Conservation (phyloP, 805 yeast species). For the Kodamaea sagamina region DNA sequence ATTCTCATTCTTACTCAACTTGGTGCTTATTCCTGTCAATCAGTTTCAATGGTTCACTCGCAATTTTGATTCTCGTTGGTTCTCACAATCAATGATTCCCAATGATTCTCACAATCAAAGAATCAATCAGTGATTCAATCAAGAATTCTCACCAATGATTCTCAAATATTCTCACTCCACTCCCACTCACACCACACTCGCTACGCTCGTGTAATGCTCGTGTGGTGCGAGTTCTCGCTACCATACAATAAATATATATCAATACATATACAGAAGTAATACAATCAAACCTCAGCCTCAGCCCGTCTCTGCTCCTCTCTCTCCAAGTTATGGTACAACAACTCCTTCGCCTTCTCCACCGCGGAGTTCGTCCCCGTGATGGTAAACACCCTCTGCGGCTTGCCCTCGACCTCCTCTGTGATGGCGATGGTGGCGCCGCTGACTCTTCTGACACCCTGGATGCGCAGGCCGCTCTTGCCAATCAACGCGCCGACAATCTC, state of each 20-base stretch:
- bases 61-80: too few species aligned
- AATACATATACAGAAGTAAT: constrained; percentile 6
- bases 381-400: constrained; percentile 68
- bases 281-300: constrained; percentile 14
- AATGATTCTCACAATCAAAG: too few species aligned
- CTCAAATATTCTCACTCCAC: too few species aligned
- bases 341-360: constrained; percentile 58
- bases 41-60: too few species aligned
- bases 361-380: constrained; percentile 60
- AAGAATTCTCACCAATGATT: too few species aligned
- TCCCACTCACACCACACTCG: not conserved
- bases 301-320: constrained; percentile 53
- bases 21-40: too few species aligned
- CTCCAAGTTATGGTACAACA: constrained; percentile 59
- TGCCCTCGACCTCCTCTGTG: constrained; percentile 64
- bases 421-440: constrained; percentile 81
- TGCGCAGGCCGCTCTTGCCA: constrained; percentile 82
- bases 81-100: too few species aligned
- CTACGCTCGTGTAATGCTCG: not conserved
- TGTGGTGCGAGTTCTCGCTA: not conserved
- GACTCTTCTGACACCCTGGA: constrained; percentile 78
- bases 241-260: constrained; percentile 5
- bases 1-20: too few species aligned
- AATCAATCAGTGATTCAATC: too few species aligned
- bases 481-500: constrained; percentile 87